Evolutionary conservation across 1,284 basidiomycete genomes (phyloP).

Genomic region (Malassezia furfur): DNA sequence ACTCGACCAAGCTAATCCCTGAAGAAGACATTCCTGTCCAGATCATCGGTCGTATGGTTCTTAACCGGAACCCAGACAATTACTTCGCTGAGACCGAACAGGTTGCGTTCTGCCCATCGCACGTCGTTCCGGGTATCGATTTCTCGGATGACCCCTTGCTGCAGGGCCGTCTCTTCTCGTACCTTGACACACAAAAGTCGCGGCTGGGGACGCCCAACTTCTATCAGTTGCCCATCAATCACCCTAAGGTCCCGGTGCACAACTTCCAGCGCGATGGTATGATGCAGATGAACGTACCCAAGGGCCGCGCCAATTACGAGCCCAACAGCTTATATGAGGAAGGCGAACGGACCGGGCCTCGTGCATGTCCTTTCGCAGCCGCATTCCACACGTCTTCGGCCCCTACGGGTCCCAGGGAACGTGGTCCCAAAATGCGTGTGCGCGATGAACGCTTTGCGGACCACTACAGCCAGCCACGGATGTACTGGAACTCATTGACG

Average conservation of each 20-base stretch:
- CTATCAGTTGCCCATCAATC: slow-evolving; percentile 77
- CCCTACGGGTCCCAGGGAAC: slow-evolving; percentile 7
- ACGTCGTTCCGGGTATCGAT: slow-evolving; percentile 76
- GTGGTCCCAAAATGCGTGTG: slow-evolving; percentile 9
- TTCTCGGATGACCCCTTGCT: slow-evolving; percentile 78
- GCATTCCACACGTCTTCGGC: background rate
- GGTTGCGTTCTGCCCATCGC: slow-evolving; percentile 74
- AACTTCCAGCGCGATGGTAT: slow-evolving; percentile 66
- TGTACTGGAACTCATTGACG: slow-evolving; percentile 13
- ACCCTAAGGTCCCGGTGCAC: slow-evolving; percentile 58
- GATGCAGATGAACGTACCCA: slow-evolving; percentile 21
- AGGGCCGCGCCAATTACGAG: slow-evolving; percentile 16
- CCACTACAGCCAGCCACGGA: slow-evolving; percentile 14
- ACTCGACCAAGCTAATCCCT: slow-evolving; percentile 60
- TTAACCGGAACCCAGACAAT: slow-evolving; percentile 75
- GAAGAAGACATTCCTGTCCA: slow-evolving; percentile 64
- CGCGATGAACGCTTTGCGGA: slow-evolving; percentile 14
- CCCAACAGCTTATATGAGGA: slow-evolving; percentile 13
- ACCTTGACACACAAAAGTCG: slow-evolving; percentile 53
- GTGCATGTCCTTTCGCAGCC: slow-evolving; percentile 4
- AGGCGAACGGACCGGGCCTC: slow-evolving; percentile 8
- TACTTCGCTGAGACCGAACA: slow-evolving; percentile 51
- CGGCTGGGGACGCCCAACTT: slow-evolving; percentile 66
- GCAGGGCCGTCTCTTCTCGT: slow-evolving; percentile 84
- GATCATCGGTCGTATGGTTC: slow-evolving; percentile 70